Evolutionary conservation across 768 basidiomycete species (phyloP), one percentile per base, ranked within the genome.

Genomic region (Auriscalpium microsporum): DNA sequence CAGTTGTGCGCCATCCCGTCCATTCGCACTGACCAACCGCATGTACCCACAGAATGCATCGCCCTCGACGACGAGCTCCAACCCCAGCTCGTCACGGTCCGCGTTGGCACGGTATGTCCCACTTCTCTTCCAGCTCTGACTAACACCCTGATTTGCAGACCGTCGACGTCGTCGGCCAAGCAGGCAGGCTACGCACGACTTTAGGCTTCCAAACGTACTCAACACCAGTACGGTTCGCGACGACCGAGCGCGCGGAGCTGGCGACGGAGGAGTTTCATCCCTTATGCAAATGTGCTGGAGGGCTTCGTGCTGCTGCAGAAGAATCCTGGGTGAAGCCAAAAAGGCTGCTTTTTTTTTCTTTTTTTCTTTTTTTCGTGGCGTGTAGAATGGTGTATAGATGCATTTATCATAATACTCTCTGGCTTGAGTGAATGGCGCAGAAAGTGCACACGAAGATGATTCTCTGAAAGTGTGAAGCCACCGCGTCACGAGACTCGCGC

Each of bases 191-290:
- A 58, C 79, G 92, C 58, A 94, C 93, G 50, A 96, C 95, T 61
- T 93, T 90, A 21, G 93, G 93, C 38, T 98, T 99, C 90, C 94
- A 97, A 72, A 99, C 96, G 14, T 94, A 98, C 72, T 84, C 89
- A 66, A 93, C 96, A 47, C 96, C 95, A 1, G 96, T 99, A 50
- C 87, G 96, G 49, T 72, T 99, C 59, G 95, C 90, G 6, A 94
- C 93, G 57, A 93, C 87, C 2, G 96, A 98, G 68, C 78, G 96
- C 45, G 93, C 90, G 7, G 96, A 98, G 74, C 73, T 98, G 58
- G 96, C 93, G 13, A 98, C 96, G 47, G 95, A 98, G 69, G 95
- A 99, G 72, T 97, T 21, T 75, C 70, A 90, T 97, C 62, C 87
- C 94, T 3, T 99, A 89, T 69, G 81, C 84, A 44, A 82, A 85